These are phyloP conservation scores for Pseudonitzschia delicatissima DNA, from an alignment of 108 stramenopile genomes.

Conservation along the genomic window DNA sequence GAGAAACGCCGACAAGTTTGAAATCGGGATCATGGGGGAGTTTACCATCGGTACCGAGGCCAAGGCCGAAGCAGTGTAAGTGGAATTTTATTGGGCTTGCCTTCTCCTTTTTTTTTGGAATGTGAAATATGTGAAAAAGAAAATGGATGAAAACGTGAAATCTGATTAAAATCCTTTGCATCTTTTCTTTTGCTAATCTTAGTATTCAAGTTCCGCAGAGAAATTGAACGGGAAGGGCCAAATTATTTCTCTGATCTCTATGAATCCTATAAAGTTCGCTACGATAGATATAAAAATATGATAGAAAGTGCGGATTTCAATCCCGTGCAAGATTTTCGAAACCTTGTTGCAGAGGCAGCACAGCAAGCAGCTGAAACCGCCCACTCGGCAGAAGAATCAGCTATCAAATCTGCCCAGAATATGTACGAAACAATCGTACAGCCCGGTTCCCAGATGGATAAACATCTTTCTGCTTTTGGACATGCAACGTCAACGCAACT, in stretches of 20 bases:
- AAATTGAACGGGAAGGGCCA: slow-evolving; percentile 47
- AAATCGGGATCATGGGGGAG: slow-evolving; percentile 8
- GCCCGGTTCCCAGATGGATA: slow-evolving; percentile 69
- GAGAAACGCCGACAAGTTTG: slow-evolving; percentile 4
- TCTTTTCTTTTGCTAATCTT: neutral
- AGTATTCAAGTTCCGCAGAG: slow-evolving; percentile 66
- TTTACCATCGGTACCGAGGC: slow-evolving; percentile 6
- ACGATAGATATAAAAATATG: slow-evolving; percentile 54
- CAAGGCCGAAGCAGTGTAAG: slow-evolving; percentile 46
- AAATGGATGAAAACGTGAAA: slow-evolving; percentile 1
- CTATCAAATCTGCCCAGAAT: slow-evolving; percentile 58
- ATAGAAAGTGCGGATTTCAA: slow-evolving; percentile 53
- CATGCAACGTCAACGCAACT: slow-evolving; percentile 68
- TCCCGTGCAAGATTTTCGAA: slow-evolving; percentile 67
- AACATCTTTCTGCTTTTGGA: slow-evolving; percentile 62
- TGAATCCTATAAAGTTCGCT: slow-evolving; percentile 68
- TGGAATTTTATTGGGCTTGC: slow-evolving; percentile 5
- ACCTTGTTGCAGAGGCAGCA: slow-evolving; percentile 59
- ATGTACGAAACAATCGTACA: slow-evolving; percentile 70
- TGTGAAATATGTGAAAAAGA: no score
- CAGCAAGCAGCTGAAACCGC: slow-evolving; percentile 37
- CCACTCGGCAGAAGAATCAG: slow-evolving; percentile 58
- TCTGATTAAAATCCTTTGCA: neutral
- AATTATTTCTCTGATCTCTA: slow-evolving; percentile 80
- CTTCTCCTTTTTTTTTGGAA: neutral